Evolutionary conservation across 78 protist genomes (phyloP), one percentile per base, ranked within the genome.

Genomic region (Dictyostelium purpureum): DNA sequence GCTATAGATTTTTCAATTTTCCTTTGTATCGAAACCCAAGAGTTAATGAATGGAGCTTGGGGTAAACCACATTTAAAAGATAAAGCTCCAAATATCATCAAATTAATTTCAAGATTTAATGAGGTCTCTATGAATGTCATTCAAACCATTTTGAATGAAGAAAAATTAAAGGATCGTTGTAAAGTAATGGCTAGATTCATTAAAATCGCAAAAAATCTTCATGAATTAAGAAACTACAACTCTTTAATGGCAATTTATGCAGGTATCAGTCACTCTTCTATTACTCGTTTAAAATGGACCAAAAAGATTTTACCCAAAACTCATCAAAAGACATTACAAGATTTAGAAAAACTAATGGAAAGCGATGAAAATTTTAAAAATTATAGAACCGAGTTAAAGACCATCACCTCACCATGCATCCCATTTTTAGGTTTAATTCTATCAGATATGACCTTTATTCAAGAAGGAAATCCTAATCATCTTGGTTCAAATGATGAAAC

Each of bases 41-140:
- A 83, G 51, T 42, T 83, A 14, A 71, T 83, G 90, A 83, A 83
- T 83, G 90, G 90, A n/a, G 90, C 77, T n/a, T 83, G 90, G 79
- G 80, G 80, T 19, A 83, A 83, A 71, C 66, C 79, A 57, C 76
- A 70, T 42, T 14, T 70, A 19, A 83, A 83, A 24, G 90, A 83
- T 21, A 63, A 54, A 45, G 90, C 90, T 31, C 51, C 77, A 42
- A 83, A 83, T 57, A 83, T 83, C 4, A 56, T 59, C 3, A 83
- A 83, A n/a, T 21, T 83, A 7, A 83, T 83, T 35, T 18, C 56
- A 19, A 49, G 90, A 52, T 83, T 83, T 57, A 83, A 83, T 83
- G 80, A 88, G 2, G 61, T 88, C 49, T 76, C 93, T 7, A 77
- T 88, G 88, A 77, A 77, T 76, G 93, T 88, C 10, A 77, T 88